Conservation (phyloP, 257 asterid genomes). For the Solanum ossicruentum region DNA sequence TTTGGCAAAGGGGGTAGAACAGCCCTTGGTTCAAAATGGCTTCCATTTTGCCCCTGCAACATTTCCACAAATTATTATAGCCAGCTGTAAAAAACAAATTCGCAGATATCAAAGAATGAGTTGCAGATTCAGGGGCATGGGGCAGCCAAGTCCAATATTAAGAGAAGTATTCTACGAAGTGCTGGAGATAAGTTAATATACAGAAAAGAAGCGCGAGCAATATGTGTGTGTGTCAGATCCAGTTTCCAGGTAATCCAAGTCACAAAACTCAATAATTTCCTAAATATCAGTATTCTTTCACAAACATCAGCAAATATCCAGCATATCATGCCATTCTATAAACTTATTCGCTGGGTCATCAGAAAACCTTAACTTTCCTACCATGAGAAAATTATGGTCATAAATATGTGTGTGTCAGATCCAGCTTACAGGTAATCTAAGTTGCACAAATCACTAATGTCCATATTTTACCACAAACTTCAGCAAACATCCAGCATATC, state of each 20-base stretch:
- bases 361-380: not conserved
- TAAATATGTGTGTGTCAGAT: not conserved
- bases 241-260: not conserved
- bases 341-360: not conserved
- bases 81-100: not conserved
- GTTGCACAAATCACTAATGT: not conserved
- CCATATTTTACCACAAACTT: not conserved
- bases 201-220: not conserved
- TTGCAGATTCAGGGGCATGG: not conserved
- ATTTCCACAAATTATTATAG: not conserved
- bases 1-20: slow-evolving; percentile 69
- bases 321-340: not conserved
- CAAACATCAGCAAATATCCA: not conserved
- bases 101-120: not conserved
- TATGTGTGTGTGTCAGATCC: not conserved
- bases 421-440: not conserved
- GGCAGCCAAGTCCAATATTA: not conserved
- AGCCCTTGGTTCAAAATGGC: slow-evolving; percentile 72
- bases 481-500: not conserved
- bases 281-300: not conserved
- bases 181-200: not conserved
- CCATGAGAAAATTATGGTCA: not conserved
- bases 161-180: not conserved
- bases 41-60: slow-evolving; percentile 71
- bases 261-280: not conserved